Base-by-base conservation (phyloP, 257 asterid species). In the Scutellaria baicalensis region DNA sequence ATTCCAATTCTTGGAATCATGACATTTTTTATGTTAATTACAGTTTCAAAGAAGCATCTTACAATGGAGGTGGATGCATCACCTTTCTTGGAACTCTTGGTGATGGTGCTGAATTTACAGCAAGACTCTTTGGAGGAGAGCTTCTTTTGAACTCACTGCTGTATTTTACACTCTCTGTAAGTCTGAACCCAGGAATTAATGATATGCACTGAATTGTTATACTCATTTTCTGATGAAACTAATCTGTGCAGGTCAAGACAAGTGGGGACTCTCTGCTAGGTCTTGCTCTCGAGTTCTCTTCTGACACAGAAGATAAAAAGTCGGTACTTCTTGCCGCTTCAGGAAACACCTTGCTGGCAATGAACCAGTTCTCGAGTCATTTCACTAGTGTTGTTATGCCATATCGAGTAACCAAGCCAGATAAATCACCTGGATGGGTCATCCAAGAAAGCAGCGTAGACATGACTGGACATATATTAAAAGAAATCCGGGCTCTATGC, bases 31-130 rank as follows among this genome's bases (percentile, higher is more conserved):
- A 73, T 72, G 70, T 47, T 62, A 72, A 73, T 80, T 49, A 66
- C 78, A 93, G 99, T 72, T 81, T 84, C 74, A 78, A 83, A 69
- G 96, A 80, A 75, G 82, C 83, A 59, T 86, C 99, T 39, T 91
- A 83, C 83, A 81, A 62, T 43, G 97, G 99, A 74, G 99, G 97
- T 69, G 97, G 97, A 81, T 85, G 79, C 83, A 68, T 94, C 81
- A 74, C 86, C 68, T 91, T 94, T 77, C 59, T 16, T 13, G 97
- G 99, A 70, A 81, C 76, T 77, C 92, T 93, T 44, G 82, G 35
- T 23, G 76, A 59, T 27, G 59, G 68, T 44, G 77, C 78, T 49
- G 84, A 77, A 59, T 87, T 86, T 69, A 76, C 78, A 27, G 63
- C 91, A 61, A 85, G 91, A 72, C 95, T 93, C 81, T 93, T 93